Evolutionary conservation across 805 yeast genomes (phyloP).

Genomic region (Candida corydali): DNA sequence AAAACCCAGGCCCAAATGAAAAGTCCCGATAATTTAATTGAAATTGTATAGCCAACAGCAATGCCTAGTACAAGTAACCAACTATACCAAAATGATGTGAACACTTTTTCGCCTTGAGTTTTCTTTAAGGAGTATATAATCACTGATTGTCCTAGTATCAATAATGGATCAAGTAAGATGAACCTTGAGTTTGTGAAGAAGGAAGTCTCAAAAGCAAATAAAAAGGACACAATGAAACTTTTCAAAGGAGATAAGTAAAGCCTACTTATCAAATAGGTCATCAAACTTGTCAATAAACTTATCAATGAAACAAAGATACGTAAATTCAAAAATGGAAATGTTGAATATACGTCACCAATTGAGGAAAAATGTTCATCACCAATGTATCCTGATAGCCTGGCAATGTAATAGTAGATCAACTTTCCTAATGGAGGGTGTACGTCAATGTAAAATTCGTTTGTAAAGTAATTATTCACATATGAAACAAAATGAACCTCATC

Average conservation of each 20-base stretch:
- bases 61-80: conserved; percentile 46
- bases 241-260: conserved; percentile 53
- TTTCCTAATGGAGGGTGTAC: conserved; percentile 72
- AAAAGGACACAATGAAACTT: background rate
- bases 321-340: conserved; percentile 49
- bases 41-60: conserved; percentile 50
- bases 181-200: conserved; percentile 57
- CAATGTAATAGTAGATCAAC: conserved; percentile 52
- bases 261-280: conserved; percentile 54
- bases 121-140: conserved; percentile 50
- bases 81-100: conserved; percentile 49
- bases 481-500: conserved; percentile 45
- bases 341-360: conserved; percentile 38
- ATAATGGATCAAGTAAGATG: conserved; percentile 38
- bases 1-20: conserved; percentile 67
- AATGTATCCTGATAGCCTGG: conserved; percentile 49
- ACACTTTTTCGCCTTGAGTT: conserved; percentile 40
- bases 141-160: conserved; percentile 43
- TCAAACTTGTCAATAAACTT: conserved; percentile 50
- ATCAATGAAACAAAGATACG: conserved; percentile 54
- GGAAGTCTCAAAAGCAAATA: conserved; percentile 56
- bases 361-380: conserved; percentile 34
- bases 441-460: conserved; percentile 62
- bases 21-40: conserved; percentile 70
- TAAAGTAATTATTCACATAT: conserved; percentile 41